Evolutionary conservation across 768 basidiomycete species (phyloP).

Genomic region (Leccinum olivaceopallidum): DNA sequence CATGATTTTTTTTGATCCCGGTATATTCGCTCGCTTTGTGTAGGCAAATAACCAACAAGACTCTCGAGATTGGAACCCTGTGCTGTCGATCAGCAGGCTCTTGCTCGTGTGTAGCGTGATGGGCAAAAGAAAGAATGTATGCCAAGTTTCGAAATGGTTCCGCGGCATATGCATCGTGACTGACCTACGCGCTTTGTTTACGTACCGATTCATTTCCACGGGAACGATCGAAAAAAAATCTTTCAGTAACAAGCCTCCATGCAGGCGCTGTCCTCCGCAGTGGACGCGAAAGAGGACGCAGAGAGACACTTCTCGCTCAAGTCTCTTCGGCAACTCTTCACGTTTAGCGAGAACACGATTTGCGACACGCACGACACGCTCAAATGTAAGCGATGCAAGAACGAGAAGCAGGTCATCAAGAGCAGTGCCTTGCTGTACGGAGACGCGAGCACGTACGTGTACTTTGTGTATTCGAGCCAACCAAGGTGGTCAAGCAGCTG

Average conservation of each 20-base stretch:
- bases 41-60: background rate
- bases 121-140: slow-evolving; percentile 98
- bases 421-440: slow-evolving; percentile 88
- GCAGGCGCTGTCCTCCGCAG: slow-evolving; percentile 95
- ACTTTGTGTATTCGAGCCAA: slow-evolving; percentile 2
- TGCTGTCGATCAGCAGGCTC: slow-evolving; percentile 96
- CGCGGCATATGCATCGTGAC: background rate
- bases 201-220: slow-evolving; percentile 93
- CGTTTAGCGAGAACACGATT: slow-evolving; percentile 81
- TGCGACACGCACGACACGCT: slow-evolving; percentile 98
- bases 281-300: slow-evolving; percentile 94
- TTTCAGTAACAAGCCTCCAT: slow-evolving; percentile 97
- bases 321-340: slow-evolving; percentile 85
- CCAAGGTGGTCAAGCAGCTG: background rate
- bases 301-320: slow-evolving; percentile 95
- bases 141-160: slow-evolving; percentile 24
- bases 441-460: slow-evolving; percentile 94
- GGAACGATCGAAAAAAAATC: slow-evolving; percentile 96
- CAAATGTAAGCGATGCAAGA: slow-evolving; percentile 90
- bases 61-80: slow-evolving; percentile 88
- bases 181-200: slow-evolving; percentile 55
- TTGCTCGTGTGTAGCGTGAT: slow-evolving; percentile 99
- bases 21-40: slow-evolving; percentile 9
- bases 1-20: slow-evolving; percentile 86
- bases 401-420: slow-evolving; percentile 83